Evolutionary conservation across 2,329 filamentous ascomycete species (phyloP), one percentile per base, ranked within the genome.

Genomic region (Microdochium trichocladiopsis): DNA sequence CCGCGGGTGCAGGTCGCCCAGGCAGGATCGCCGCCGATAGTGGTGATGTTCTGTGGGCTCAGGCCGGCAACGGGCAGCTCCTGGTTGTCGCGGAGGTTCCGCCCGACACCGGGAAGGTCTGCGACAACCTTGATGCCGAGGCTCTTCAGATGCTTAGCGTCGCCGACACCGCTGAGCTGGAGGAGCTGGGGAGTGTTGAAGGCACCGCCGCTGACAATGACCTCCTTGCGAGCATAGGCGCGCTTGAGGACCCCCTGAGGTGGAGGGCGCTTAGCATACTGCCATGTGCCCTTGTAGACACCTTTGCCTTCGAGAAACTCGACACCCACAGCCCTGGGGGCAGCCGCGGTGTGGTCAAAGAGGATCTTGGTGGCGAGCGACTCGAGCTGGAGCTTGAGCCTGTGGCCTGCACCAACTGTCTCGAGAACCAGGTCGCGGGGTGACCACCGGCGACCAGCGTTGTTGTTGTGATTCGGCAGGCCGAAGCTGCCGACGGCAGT

Each of bases 111-210:
- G 0, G 72, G 71, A 1, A 75, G 68, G 41, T 76, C 69, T 3
- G 68, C 67, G 2, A 80, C 53, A 1, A 77, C 57, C 0, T 68
- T 60, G 33, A 81, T 80, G 16, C 70, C 61, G 50, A 74, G 68
- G n/a, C 65, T 60, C 4, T 68, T 50, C 2, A 82, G 67, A 21
- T 74, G 69, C 1, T 64, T 61, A 1, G 63, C 64, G 1, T 73
- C 69, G 0, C 76, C 76, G 24, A 80, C 67, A 9, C 78, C 77
- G 48, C 73, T 77, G 0, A 79, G 67, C 62, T 77, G 74, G 2
- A 81, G 70, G 4, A 80, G 67, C 54, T 78, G 74, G 0, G 77
- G 77, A 3, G 72, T 72, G 60, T 78, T 76, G 59, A 78, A 75
- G 2, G 71, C 65, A 12, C 78, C 77, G 1, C 72, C 75, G 0